Conservation (phyloP, 106 monocot genomes). For the Dendrobium chrysotoxum region DNA sequence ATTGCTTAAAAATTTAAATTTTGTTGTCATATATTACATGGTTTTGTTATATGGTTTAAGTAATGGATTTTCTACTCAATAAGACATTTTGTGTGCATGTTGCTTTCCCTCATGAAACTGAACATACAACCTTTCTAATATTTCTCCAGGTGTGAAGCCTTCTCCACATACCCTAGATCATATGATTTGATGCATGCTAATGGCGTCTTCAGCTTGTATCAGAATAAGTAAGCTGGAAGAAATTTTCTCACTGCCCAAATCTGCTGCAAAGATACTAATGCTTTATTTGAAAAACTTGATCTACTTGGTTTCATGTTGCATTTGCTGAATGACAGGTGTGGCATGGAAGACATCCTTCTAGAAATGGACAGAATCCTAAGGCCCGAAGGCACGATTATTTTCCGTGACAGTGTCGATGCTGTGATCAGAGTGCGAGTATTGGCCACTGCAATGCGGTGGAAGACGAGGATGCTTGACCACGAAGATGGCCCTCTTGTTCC, state of each 20-base stretch:
- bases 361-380: constrained; percentile 55
- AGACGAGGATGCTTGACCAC: constrained; percentile 40
- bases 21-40: too few relatives aligned
- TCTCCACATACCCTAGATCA: constrained; percentile 57
- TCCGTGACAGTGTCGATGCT: constrained; percentile 40
- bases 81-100: too few relatives aligned
- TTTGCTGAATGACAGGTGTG: constrained; percentile 27
- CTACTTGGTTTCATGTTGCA: neutral
- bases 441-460: constrained; percentile 45
- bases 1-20: too few relatives aligned
- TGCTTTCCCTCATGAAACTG: too few relatives aligned
- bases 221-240: constrained; percentile 25
- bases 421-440: constrained; percentile 29
- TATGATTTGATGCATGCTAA: constrained; percentile 60
- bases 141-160: constrained; percentile 52
- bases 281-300: neutral
- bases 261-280: neutral
- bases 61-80: too few relatives aligned
- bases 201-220: constrained; percentile 48
- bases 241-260: too few relatives aligned
- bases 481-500: constrained; percentile 52
- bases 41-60: too few relatives aligned
- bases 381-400: constrained; percentile 39
- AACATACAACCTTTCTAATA: too few relatives aligned
- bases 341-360: constrained; percentile 48